A percentile compares a stretch with the other conserved stretches of the same genome.
Evolutionary conservation across 2,329 filamentous ascomycete genomes (phyloP).

Genomic region (Arthrobotrys conoides): DNA sequence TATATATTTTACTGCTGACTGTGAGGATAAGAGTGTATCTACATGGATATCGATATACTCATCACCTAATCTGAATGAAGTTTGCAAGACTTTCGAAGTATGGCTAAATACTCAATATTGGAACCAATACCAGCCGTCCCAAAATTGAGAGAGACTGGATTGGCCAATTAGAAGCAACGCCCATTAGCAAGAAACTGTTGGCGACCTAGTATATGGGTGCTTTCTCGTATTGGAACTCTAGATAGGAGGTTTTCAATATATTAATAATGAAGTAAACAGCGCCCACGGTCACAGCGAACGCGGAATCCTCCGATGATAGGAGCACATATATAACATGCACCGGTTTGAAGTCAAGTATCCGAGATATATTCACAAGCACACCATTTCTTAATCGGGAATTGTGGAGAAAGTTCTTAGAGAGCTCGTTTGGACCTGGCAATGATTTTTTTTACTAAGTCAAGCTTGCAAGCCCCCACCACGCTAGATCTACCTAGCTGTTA

Average conservation of each 20-base stretch:
- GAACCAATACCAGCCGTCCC: neutral
- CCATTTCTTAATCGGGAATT: neutral
- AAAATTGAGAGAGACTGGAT: constrained; percentile 2
- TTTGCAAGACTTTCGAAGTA: neutral
- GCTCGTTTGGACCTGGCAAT: constrained; percentile 3
- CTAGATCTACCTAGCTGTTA: constrained; percentile 1
- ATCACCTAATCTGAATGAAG: too few relatives aligned
- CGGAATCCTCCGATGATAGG: too few relatives aligned
- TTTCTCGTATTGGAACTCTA: constrained; percentile 3
- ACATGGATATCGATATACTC: neutral
- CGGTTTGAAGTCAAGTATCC: neutral
- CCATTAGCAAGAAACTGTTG: neutral
- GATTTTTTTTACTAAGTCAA: neutral
- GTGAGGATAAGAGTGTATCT: constrained; percentile 5
- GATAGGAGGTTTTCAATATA: neutral
- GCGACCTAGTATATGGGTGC: too few relatives aligned
- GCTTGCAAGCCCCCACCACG: too few relatives aligned
- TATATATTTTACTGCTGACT: neutral
- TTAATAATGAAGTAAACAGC: neutral
- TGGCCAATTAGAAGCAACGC: constrained; percentile 4
- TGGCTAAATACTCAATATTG: neutral
- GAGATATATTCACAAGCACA: neutral
- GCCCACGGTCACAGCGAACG: constrained; percentile 1
- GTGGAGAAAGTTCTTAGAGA: constrained; percentile 4
- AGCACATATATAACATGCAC: neutral